Evolutionary conservation across 2,329 filamentous ascomycete species (phyloP), one percentile per base, ranked within the genome.

Genomic region (Immersiporthe knoxdaviesiana): DNA sequence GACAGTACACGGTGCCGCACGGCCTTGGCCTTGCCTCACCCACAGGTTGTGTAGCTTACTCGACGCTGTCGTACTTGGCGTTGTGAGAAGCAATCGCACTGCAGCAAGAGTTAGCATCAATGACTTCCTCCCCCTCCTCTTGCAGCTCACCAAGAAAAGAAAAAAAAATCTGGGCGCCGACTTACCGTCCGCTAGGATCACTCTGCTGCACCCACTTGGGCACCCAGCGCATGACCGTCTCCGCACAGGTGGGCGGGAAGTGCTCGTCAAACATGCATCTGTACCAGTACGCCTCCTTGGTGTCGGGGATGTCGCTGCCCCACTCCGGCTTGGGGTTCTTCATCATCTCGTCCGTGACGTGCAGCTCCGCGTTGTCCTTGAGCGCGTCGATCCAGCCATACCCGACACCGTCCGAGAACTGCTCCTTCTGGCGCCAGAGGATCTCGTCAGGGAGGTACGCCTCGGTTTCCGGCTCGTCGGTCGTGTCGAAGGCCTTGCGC

Each of bases 201-300:
- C 90, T 92, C 87, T 97, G 94, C 80, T 97, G 92, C 68, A 93
- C 97, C 96, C 96, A 99, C 50, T 92, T 99, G 37, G 96, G 96
- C 68, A 92, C 94, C 97, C 96, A 99, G 77, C 96, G 88, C 92
- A 93, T 92, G 66, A 99, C 96, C 10, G 96, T 99, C 70, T 88
- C 90, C 11, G 96, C 97, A 79, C 95, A 98, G 77, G 91, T 91
- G 68, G 90, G 87, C 61, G 96, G 96, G 88, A 98, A 99, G 82
- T 97, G 95, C 87, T 99, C 95, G 80, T 99, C 96, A 79, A 98
- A 99, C 95, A 99, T 98, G 79, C 84, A 87, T 76, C 96, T 91
- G 84, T 99, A 99, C 96, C 96, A 99, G 87, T 97, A 97, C 83
- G 94, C 96, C 84, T 99, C 96, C 88, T 99, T 99, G 77, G 91